A percentile compares a stretch with the other conserved stretches of the same genome.
These are phyloP conservation scores for Passalora sequoiae DNA, from an alignment of 2,329 filamentous ascomycete genomes.

Conservation along the genomic window DNA sequence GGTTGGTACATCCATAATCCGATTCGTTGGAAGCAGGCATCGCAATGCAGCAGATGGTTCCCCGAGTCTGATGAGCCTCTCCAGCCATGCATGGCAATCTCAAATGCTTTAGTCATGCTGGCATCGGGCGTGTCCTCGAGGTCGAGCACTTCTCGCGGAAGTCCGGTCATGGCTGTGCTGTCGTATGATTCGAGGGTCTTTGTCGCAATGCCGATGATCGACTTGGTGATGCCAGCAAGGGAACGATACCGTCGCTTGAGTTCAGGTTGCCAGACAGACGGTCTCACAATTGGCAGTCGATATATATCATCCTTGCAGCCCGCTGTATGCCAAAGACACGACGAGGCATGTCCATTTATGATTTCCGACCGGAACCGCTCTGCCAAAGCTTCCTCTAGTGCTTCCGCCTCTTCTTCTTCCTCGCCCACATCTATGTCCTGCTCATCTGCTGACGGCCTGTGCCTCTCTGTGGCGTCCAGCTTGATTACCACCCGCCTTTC, in stretches of 20 bases:
- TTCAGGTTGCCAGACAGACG: conserved; percentile 33
- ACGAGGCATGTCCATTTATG: conserved; percentile 67
- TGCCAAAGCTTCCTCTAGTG: conserved; percentile 60
- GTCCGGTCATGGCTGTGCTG: conserved; percentile 25
- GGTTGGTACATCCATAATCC: conserved; percentile 91
- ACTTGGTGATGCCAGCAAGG: conserved; percentile 16
- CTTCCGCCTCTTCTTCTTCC: conserved; percentile 32
- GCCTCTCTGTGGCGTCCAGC: conserved; percentile 47
- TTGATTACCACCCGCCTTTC: conserved; percentile 79
- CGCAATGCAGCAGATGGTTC: conserved; percentile 71
- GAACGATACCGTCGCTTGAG: conserved; percentile 29
- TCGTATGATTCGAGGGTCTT: conserved; percentile 12
- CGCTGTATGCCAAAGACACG: conserved; percentile 78
- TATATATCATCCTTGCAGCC: conserved; percentile 78
- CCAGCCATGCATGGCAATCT: conserved; percentile 45
- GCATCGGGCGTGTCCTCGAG: conserved; percentile 7
- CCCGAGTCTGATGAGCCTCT: conserved; percentile 54
- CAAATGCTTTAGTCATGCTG: conserved; percentile 24
- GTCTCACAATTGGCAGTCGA: conserved; percentile 47
- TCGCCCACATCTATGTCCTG: conserved; percentile 48
- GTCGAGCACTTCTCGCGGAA: conserved; percentile 25
- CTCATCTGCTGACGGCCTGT: conserved; percentile 19
- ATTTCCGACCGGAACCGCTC: conserved; percentile 71
- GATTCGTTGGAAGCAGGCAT: conserved; percentile 79
- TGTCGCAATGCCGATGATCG: not conserved